phyloP scores from a whole-genome alignment of 768 basidiomycete species.

The Suillus subalutaceus region DNA sequence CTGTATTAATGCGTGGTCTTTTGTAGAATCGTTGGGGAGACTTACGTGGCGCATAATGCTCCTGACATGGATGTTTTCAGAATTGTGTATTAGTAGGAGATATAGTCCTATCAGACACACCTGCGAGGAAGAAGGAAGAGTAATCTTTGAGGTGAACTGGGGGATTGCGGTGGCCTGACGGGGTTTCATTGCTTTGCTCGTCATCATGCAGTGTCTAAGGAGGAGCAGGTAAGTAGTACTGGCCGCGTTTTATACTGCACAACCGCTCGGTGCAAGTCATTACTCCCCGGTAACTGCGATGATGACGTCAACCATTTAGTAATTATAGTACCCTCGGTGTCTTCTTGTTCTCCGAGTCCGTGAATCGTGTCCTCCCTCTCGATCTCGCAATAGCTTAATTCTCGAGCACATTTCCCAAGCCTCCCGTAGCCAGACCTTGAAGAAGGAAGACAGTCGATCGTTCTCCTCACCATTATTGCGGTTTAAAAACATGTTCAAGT shows the following conservation, averaged over 20 bases:
- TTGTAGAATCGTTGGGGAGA: slow-evolving; percentile 3
- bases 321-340: background rate
- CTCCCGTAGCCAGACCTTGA: background rate
- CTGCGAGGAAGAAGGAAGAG: slow-evolving; percentile 64
- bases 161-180: slow-evolving; percentile 27
- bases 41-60: slow-evolving; percentile 58
- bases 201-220: slow-evolving; percentile 4
- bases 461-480: background rate
- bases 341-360: background rate
- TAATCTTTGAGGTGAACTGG: slow-evolving; percentile 59
- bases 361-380: background rate
- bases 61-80: slow-evolving; percentile 31
- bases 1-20: background rate
- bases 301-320: slow-evolving; percentile 1
- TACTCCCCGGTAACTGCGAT: background rate
- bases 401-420: background rate
- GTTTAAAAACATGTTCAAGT: background rate
- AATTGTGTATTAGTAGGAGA: background rate
- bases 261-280: background rate
- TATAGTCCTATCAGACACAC: slow-evolving; percentile 30
- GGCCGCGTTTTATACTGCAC: background rate
- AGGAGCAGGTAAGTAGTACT: background rate
- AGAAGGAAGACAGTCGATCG: background rate
- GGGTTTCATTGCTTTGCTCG: slow-evolving; percentile 4
- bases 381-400: background rate